Conservation (phyloP, 2,329 filamentous ascomycete genomes). For the Pestalotiopsis fici region DNA sequence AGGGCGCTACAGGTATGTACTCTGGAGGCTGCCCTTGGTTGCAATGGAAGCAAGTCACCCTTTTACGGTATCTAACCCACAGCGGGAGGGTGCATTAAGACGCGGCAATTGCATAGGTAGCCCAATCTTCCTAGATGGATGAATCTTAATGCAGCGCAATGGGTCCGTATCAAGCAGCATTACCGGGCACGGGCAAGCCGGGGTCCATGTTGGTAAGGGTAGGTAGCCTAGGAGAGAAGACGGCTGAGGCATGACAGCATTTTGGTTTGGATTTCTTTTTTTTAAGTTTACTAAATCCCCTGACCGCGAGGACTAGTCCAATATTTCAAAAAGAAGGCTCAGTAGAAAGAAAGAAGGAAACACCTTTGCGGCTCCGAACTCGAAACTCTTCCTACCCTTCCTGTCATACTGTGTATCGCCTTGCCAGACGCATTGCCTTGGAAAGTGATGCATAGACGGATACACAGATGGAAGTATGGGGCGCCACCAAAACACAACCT, state of each 20-base stretch:
- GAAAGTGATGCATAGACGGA: too few species aligned
- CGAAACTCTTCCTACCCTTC: background rate
- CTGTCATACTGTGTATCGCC: background rate
- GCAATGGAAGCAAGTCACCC: too few species aligned
- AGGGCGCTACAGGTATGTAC: too few species aligned
- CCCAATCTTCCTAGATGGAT: too few species aligned
- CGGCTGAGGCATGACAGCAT: background rate
- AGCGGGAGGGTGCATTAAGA: background rate
- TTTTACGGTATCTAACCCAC: background rate
- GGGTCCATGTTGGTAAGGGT: background rate
- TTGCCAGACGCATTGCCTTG: background rate
- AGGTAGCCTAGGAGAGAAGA: background rate
- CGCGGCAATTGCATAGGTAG: background rate
- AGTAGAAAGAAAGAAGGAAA: background rate
- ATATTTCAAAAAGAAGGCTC: background rate
- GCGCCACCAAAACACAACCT: background rate
- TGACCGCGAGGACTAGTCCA: background rate
- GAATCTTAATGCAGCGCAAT: background rate
- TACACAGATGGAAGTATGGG: background rate
- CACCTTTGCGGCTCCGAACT: background rate
- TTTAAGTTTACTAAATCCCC: background rate
- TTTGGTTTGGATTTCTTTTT: background rate
- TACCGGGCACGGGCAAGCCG: too few species aligned
- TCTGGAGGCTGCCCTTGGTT: too few species aligned
- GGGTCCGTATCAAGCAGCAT: background rate